Evolutionary conservation across 1,284 basidiomycete species (phyloP).

Genomic region (Hemileia vastatrix): DNA sequence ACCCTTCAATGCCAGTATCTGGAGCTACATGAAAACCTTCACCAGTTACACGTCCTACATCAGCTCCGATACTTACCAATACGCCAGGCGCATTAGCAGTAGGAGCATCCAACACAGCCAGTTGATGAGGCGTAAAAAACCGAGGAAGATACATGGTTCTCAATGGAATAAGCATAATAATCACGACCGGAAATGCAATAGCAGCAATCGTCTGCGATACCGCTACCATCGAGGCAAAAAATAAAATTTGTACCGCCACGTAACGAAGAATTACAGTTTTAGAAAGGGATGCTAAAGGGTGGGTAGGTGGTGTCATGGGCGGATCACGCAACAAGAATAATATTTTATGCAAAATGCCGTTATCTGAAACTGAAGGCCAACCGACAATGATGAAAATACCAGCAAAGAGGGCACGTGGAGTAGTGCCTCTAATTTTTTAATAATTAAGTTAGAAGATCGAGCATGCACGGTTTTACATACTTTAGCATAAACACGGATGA

Average conservation of each 20-base stretch:
- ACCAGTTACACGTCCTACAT: slow-evolving; percentile 6
- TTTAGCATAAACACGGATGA: background rate
- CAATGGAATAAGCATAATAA: slow-evolving; percentile 75
- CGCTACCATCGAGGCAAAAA: slow-evolving; percentile 80
- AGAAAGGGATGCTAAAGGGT: slow-evolving; percentile 65
- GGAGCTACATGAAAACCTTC: slow-evolving; percentile 11
- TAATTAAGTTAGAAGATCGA: slow-evolving; percentile 25
- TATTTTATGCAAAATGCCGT: slow-evolving; percentile 74
- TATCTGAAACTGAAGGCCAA: slow-evolving; percentile 58
- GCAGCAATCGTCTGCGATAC: slow-evolving; percentile 73
- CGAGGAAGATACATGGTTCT: slow-evolving; percentile 63
- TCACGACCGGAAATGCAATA: slow-evolving; percentile 84
- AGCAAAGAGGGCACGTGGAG: slow-evolving; percentile 35
- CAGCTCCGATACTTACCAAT: slow-evolving; percentile 18
- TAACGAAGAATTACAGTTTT: slow-evolving; percentile 69
- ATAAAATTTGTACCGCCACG: slow-evolving; percentile 66
- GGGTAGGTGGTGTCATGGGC: slow-evolving; percentile 54
- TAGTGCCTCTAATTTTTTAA: slow-evolving; percentile 23
- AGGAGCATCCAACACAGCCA: slow-evolving; percentile 74
- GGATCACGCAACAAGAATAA: slow-evolving; percentile 72
- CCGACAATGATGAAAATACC: slow-evolving; percentile 44
- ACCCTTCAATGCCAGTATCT: slow-evolving; percentile 8
- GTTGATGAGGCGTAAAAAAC: slow-evolving; percentile 68
- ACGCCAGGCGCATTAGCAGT: slow-evolving; percentile 52
- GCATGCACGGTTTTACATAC: background rate